Conservation (phyloP, 2,329 filamentous ascomycete species). For the Fusarium napiforme region DNA sequence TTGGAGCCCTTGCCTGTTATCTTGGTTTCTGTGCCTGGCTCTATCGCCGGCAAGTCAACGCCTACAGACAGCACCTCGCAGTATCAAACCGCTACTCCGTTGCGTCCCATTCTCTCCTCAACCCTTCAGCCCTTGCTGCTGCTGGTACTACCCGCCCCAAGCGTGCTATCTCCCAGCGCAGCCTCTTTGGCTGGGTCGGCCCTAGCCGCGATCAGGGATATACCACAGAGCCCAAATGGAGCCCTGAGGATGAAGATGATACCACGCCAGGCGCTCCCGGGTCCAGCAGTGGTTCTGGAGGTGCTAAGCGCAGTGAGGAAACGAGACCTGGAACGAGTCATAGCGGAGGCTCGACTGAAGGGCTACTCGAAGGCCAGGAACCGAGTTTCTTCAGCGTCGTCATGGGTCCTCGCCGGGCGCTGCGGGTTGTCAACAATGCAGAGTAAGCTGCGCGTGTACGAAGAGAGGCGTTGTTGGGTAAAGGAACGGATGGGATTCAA, state of each 20-base stretch:
- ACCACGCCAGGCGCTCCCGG: slow-evolving; percentile 34
- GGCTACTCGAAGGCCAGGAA: slow-evolving; percentile 68
- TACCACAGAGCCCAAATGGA: slow-evolving; percentile 47
- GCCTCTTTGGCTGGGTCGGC: slow-evolving; percentile 49
- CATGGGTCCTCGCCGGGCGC: slow-evolving; percentile 73
- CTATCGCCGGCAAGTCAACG: slow-evolving; percentile 75
- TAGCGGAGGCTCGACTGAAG: slow-evolving; percentile 58
- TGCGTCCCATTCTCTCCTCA: slow-evolving; percentile 54
- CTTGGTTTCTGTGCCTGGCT: slow-evolving; percentile 79
- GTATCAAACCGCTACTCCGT: slow-evolving; percentile 68
- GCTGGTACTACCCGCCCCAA: slow-evolving; percentile 7
- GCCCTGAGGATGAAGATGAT: slow-evolving; percentile 40
- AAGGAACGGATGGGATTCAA: slow-evolving; percentile 1
- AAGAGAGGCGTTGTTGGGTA: background rate
- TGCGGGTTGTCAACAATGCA: slow-evolving; percentile 72
- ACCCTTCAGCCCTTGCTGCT: slow-evolving; percentile 23
- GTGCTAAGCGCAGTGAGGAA: slow-evolving; percentile 42
- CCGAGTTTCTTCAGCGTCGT: slow-evolving; percentile 78
- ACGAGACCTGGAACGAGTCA: slow-evolving; percentile 42
- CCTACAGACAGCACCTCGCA: slow-evolving; percentile 77
- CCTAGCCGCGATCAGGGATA: slow-evolving; percentile 38
- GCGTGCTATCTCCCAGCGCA: slow-evolving; percentile 35
- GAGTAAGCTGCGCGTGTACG: slow-evolving; percentile 40
- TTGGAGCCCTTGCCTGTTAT: slow-evolving; percentile 70
- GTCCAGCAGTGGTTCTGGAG: slow-evolving; percentile 39